Conservation (phyloP, 129 eudicot species). For the Helianthus annuus region DNA sequence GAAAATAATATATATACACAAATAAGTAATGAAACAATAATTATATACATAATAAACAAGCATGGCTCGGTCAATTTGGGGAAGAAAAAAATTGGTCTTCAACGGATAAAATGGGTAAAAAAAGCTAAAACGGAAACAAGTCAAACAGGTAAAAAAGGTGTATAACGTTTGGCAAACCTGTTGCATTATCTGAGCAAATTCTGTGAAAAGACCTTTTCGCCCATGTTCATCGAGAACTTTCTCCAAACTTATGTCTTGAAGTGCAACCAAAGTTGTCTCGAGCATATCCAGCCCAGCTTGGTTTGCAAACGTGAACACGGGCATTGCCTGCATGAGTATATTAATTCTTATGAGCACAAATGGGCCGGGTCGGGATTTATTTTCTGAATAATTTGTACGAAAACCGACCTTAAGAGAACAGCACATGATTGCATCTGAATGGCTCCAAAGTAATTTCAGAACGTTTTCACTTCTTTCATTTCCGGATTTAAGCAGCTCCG, state of each 20-base stretch:
- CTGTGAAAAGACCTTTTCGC: slow-evolving; percentile 72
- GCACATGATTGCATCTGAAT: slow-evolving; percentile 91
- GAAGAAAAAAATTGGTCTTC: not conserved
- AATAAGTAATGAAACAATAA: not conserved
- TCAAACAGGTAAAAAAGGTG: too few relatives aligned
- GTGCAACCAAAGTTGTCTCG: slow-evolving; percentile 89
- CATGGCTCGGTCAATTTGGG: not conserved
- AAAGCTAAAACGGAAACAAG: not conserved
- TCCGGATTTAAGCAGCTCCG: slow-evolving; percentile 64
- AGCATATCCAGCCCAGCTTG: slow-evolving; percentile 99
- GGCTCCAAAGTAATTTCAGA: slow-evolving; percentile 75
- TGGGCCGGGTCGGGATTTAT: not conserved
- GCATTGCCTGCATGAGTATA: slow-evolving; percentile 54
- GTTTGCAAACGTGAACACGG: slow-evolving; percentile 87
- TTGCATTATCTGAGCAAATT: slow-evolving; percentile 89
- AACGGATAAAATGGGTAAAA: not conserved
- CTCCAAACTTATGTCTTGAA: slow-evolving; percentile 85
- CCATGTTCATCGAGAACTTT: slow-evolving; percentile 91
- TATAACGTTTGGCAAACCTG: slow-evolving; percentile 50
- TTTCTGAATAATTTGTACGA: not conserved
- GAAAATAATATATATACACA: not conserved
- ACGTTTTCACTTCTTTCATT: slow-evolving; percentile 51
- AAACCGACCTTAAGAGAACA: slow-evolving; percentile 81
- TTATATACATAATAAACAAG: not conserved
- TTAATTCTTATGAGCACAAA: not conserved